These are phyloP conservation scores for Elaeis guineensis DNA, from an alignment of 176 grass and related monocot genomes.

Conservation along the genomic window DNA sequence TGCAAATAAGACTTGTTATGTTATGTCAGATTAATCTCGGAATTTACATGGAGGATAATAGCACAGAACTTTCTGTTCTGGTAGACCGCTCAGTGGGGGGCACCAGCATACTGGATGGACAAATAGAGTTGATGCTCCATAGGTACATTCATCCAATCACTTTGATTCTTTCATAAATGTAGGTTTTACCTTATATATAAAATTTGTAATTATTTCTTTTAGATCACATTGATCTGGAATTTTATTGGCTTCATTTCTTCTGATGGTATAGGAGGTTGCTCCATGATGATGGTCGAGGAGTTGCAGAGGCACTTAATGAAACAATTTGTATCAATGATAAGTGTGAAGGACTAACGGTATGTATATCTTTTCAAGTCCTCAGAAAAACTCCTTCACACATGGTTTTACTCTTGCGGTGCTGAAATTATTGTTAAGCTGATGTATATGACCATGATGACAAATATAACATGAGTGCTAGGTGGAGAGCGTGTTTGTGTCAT, in stretches of 20 bases:
- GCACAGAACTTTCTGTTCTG: constrained; percentile 66
- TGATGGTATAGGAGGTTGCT: constrained; percentile 61
- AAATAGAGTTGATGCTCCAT: constrained; percentile 94
- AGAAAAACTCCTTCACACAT: no score
- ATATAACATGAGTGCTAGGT: no score
- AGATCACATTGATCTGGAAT: neutral
- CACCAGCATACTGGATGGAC: constrained; percentile 83
- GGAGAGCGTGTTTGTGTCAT: no score
- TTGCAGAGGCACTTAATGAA: constrained; percentile 81
- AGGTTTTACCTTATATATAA: no score
- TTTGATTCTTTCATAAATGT: constrained; percentile 1
- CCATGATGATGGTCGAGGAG: constrained; percentile 73
- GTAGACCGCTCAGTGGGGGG: constrained; percentile 87
- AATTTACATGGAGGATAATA: constrained; percentile 84
- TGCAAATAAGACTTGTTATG: neutral
- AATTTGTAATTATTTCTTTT: neutral
- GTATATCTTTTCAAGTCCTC: constrained; percentile 9
- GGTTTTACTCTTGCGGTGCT: no score
- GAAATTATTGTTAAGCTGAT: no score
- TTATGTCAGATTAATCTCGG: constrained; percentile 82
- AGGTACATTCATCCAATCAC: constrained; percentile 30
- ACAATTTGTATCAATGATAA: constrained; percentile 51
- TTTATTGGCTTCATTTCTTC: constrained; percentile 8
- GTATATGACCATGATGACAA: no score
- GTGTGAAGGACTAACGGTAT: constrained; percentile 80